phyloP scores from a whole-genome alignment of 495 filamentous ascomycete species.

The Terfezia claveryi region DNA sequence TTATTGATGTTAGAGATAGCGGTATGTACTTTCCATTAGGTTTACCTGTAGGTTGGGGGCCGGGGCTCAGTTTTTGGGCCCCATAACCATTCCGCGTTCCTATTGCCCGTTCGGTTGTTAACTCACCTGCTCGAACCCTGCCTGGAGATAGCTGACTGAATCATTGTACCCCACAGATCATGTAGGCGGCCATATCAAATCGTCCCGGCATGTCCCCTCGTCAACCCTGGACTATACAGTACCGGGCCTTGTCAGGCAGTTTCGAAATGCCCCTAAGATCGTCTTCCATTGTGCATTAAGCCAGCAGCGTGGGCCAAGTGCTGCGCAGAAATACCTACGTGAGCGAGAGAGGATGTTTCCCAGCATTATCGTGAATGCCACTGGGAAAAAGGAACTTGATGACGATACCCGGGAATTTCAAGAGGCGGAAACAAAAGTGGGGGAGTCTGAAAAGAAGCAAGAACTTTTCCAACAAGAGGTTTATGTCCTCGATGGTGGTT shows the following conservation, averaged over 20 bases:
- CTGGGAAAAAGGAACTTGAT: slow-evolving; percentile 5
- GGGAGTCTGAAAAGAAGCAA: slow-evolving; percentile 15
- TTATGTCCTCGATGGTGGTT: slow-evolving; percentile 63
- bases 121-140: too few relatives aligned
- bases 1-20: slow-evolving; percentile 77
- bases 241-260: slow-evolving; percentile 58
- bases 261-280: slow-evolving; percentile 57
- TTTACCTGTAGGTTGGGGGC: too few relatives aligned
- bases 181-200: slow-evolving; percentile 76
- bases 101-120: too few relatives aligned
- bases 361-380: slow-evolving; percentile 5
- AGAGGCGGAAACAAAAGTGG: slow-evolving; percentile 3
- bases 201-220: slow-evolving; percentile 53
- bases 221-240: slow-evolving; percentile 46
- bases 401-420: slow-evolving; percentile 2
- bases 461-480: slow-evolving; percentile 40
- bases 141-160: neutral
- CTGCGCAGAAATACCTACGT: slow-evolving; percentile 45
- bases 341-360: slow-evolving; percentile 32
- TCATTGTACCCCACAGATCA: slow-evolving; percentile 35
- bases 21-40: slow-evolving; percentile 24
- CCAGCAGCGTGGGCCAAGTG: slow-evolving; percentile 61
- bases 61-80: too few relatives aligned
- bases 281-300: slow-evolving; percentile 92
- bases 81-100: too few relatives aligned